Percentiles rank a stretch among this genome's conserved stretches.
Conservation (phyloP, 2,329 filamentous ascomycete genomes). For the Hypoxylon sp. region DNA sequence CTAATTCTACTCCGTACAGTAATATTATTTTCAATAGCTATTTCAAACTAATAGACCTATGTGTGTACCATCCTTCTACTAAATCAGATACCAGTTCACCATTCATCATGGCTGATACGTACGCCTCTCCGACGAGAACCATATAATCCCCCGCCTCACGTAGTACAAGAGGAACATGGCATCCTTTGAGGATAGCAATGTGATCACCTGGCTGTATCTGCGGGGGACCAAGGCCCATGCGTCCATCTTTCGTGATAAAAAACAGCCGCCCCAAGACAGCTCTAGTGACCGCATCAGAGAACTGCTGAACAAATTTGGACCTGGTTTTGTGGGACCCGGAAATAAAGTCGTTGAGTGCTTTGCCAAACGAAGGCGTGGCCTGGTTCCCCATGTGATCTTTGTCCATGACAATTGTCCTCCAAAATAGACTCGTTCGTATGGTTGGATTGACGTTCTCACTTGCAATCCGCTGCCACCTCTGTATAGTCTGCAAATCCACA, state of each 20-base stretch:
- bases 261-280: constrained; percentile 19
- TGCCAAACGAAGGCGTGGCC: constrained; percentile 18
- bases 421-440: constrained; percentile 16
- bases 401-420: constrained; percentile 30
- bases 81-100: constrained; percentile 22
- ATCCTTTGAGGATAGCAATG: constrained; percentile 21
- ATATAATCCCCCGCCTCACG: constrained; percentile 8
- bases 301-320: constrained; percentile 26
- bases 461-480: constrained; percentile 15
- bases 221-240: constrained; percentile 28
- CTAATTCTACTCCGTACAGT: too few species aligned
- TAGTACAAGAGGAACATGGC: constrained; percentile 25
- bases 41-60: constrained; percentile 8
- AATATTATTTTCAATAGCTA: not conserved
- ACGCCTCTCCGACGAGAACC: constrained; percentile 24
- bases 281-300: constrained; percentile 25
- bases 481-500: constrained; percentile 8
- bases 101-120: constrained; percentile 24
- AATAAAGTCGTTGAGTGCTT: constrained; percentile 18
- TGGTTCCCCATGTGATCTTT: constrained; percentile 25
- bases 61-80: constrained; percentile 5
- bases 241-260: constrained; percentile 25
- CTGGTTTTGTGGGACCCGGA: constrained; percentile 5
- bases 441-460: constrained; percentile 5
- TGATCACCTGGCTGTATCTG: constrained; percentile 14